Conservation (phyloP, 345 rosid species). For the Lagerstroemia speciosa region DNA sequence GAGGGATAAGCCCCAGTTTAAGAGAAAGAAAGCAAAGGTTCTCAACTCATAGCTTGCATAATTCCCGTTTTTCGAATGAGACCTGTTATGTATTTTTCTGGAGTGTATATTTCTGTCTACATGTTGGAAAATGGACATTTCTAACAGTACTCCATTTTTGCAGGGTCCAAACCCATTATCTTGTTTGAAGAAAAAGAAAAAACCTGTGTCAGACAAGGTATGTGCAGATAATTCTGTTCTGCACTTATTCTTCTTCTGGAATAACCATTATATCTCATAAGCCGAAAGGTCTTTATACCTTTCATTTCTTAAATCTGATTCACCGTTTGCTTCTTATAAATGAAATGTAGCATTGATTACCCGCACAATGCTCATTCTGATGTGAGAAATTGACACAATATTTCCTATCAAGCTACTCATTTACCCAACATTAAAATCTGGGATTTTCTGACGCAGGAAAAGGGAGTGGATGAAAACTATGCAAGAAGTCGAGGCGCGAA, state of each 20-base stretch:
- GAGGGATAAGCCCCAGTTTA: constrained; percentile 67
- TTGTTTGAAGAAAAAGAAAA: constrained; percentile 54
- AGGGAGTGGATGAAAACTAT: constrained; percentile 13
- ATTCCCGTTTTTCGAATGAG: background rate
- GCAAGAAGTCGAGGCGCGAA: constrained; percentile 31
- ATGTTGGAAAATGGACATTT: background rate
- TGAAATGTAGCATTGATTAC: no score
- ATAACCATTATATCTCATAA: background rate
- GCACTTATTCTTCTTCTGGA: no score
- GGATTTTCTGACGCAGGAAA: constrained; percentile 27
- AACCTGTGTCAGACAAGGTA: constrained; percentile 30
- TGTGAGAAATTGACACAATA: background rate
- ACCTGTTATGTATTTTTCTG: background rate
- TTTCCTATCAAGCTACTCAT: background rate
- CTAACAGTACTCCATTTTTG: constrained; percentile 7
- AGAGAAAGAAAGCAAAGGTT: constrained; percentile 79
- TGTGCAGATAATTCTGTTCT: no score
- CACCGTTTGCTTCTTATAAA: no score
- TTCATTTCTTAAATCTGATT: background rate
- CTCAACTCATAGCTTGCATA: background rate
- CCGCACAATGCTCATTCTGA: background rate
- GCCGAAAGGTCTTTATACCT: background rate
- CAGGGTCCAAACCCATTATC: constrained; percentile 95
- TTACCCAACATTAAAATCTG: background rate
- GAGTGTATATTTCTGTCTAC: background rate